These are phyloP conservation scores for Chlamydomonas applanata DNA, from an alignment of 139 green algal genomes.

Conservation along the genomic window DNA sequence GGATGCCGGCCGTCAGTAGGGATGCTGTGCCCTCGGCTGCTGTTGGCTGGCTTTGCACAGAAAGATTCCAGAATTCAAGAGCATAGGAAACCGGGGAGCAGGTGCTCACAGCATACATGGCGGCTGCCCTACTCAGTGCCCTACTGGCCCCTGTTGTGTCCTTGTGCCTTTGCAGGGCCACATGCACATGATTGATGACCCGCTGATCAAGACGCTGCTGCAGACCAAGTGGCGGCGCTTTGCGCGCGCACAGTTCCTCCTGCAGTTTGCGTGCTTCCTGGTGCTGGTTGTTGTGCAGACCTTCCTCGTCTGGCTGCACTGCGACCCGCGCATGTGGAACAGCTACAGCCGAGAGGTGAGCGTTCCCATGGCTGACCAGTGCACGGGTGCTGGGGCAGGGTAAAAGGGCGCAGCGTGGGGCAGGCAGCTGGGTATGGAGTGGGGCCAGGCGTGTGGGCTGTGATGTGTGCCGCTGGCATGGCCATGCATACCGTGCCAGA, in stretches of 20 bases:
- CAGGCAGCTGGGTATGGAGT: neutral
- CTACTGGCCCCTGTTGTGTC: no score
- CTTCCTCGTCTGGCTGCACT: conserved; percentile 46
- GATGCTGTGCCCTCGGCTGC: no score
- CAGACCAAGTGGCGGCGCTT: conserved; percentile 57
- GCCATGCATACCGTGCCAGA: no score
- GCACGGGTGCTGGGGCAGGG: neutral
- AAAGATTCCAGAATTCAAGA: no score
- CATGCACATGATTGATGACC: conserved; percentile 46
- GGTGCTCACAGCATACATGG: no score
- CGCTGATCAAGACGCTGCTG: conserved; percentile 49
- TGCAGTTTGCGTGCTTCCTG: conserved; percentile 33
- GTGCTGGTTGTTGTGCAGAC: conserved; percentile 40
- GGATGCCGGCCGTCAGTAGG: no score
- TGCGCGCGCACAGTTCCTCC: conserved; percentile 28
- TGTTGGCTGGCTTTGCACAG: no score
- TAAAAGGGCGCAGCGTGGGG: neutral
- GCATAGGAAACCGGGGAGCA: no score
- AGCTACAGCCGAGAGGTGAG: neutral
- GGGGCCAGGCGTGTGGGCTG: neutral
- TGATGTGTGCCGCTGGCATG: neutral
- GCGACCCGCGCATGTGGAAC: conserved; percentile 1
- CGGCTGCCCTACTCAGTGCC: no score
- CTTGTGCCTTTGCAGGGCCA: conserved; percentile 16
- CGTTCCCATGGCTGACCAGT: neutral